phyloP scores from a whole-genome alignment of 2,329 filamentous ascomycete genomes.

The Diaporthe aspalathi region DNA sequence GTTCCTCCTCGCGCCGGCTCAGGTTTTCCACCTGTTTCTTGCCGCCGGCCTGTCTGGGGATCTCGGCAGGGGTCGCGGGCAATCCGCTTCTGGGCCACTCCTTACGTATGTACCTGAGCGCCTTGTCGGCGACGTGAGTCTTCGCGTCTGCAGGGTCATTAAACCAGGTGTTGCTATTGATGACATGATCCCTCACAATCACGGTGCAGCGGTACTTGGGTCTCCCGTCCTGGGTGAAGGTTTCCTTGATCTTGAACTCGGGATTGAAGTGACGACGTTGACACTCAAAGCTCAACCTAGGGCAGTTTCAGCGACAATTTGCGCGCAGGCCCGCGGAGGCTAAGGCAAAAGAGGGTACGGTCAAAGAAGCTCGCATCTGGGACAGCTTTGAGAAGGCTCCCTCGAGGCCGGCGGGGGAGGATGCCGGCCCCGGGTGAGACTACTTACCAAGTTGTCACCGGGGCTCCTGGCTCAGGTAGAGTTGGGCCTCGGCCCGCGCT shows the following conservation, averaged over 20 bases:
- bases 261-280: slow-evolving; percentile 43
- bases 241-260: background rate
- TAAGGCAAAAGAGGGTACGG: background rate
- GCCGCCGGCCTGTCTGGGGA: background rate
- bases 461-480: slow-evolving; percentile 6
- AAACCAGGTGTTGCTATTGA: slow-evolving; percentile 16
- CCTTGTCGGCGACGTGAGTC: slow-evolving; percentile 35
- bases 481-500: slow-evolving; percentile 9
- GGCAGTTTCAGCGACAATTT: background rate
- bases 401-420: background rate
- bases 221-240: background rate
- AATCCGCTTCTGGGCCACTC: slow-evolving; percentile 22
- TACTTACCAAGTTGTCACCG: slow-evolving; percentile 24
- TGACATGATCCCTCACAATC: slow-evolving; percentile 10
- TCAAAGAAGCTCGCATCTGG: background rate
- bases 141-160: slow-evolving; percentile 28
- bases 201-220: slow-evolving; percentile 34
- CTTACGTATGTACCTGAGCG: slow-evolving; percentile 29
- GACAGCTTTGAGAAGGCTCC: no score
- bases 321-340: no score
- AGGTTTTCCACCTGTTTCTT: background rate
- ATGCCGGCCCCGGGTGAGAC: no score
- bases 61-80: background rate
- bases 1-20: background rate
- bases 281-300: slow-evolving; percentile 39